Evolutionary conservation across 1,284 basidiomycete species (phyloP).

Genomic region (Cryptococcus sp.): DNA sequence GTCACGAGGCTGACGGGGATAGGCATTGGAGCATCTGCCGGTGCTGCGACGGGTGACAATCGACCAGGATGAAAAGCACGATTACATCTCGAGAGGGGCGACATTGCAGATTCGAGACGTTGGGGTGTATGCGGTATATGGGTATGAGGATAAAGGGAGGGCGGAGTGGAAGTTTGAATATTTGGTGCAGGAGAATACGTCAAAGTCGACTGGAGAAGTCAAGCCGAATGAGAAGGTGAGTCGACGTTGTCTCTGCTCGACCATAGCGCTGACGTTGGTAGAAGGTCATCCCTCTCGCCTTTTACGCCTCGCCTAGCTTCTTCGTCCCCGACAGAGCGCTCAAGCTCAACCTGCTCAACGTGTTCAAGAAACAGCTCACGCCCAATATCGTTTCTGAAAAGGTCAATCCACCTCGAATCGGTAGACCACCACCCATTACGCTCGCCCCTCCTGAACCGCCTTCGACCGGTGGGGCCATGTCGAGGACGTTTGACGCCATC

Average conservation of each 20-base stretch:
- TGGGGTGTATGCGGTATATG: slow-evolving; percentile 66
- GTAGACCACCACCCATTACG: slow-evolving; percentile 13
- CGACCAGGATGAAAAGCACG: slow-evolving; percentile 59
- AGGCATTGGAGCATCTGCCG: slow-evolving; percentile 60
- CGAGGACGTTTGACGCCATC: slow-evolving; percentile 4
- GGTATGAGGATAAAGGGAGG: slow-evolving; percentile 54
- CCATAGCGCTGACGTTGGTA: slow-evolving; percentile 29
- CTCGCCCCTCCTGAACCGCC: background rate
- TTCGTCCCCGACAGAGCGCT: slow-evolving; percentile 17
- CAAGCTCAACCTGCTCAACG: slow-evolving; percentile 16
- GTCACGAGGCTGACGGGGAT: background rate
- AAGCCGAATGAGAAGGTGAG: slow-evolving; percentile 58
- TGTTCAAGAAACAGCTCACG: slow-evolving; percentile 19
- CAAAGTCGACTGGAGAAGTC: slow-evolving; percentile 50
- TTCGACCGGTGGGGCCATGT: background rate
- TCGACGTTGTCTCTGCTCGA: too few relatives aligned
- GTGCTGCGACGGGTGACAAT: slow-evolving; percentile 61
- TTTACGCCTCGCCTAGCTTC: slow-evolving; percentile 19
- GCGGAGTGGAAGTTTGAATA: slow-evolving; percentile 72
- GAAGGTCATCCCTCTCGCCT: slow-evolving; percentile 16
- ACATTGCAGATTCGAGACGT: slow-evolving; percentile 59
- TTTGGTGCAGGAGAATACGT: slow-evolving; percentile 57
- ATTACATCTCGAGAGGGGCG: slow-evolving; percentile 67
- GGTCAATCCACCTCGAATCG: slow-evolving; percentile 16
- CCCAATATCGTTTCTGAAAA: slow-evolving; percentile 20